Percentiles rank a stretch among this genome's conserved stretches.
These are phyloP conservation scores for Aspergillus thermomutatus DNA, from an alignment of 2,329 filamentous ascomycete species.

Conservation along the genomic window DNA sequence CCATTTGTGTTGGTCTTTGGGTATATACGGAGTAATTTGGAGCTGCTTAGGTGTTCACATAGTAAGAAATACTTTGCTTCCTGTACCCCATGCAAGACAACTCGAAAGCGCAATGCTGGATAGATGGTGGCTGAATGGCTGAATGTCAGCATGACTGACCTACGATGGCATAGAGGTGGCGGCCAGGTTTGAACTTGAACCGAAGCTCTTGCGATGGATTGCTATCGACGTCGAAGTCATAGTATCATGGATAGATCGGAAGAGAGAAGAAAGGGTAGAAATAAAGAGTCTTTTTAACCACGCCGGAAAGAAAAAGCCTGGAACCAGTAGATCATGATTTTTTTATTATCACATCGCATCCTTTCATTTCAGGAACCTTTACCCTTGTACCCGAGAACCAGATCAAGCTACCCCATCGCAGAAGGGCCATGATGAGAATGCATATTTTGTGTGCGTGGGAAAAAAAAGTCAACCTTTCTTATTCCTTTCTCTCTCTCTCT, in stretches of 20 bases:
- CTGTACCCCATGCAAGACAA: neutral
- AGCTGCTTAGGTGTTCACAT: neutral
- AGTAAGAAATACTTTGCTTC: neutral
- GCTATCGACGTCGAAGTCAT: neutral
- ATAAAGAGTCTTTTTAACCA: constrained; percentile 16
- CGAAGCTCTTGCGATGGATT: neutral
- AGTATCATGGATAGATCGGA: too few species aligned
- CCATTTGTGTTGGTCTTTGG: neutral
- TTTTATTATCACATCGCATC: constrained; percentile 23
- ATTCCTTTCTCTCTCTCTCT: constrained; percentile 13
- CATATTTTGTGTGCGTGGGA: neutral
- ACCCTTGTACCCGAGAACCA: constrained; percentile 4
- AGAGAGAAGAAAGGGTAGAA: neutral
- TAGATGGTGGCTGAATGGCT: too few species aligned
- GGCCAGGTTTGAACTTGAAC: neutral
- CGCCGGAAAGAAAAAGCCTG: constrained; percentile 18
- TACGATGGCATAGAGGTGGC: neutral
- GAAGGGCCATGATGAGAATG: neutral
- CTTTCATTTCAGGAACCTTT: constrained; percentile 9
- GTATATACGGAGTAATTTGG: too few species aligned
- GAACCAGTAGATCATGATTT: constrained; percentile 20
- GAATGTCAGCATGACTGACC: too few species aligned
- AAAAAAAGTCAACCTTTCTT: constrained; percentile 5
- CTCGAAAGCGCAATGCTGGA: neutral
- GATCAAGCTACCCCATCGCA: constrained; percentile 7